Percentiles rank a stretch among this genome's conserved stretches.
phyloP scores from a whole-genome alignment of 2,329 filamentous ascomycete species.

The Cladosporium sphaerospermum region DNA sequence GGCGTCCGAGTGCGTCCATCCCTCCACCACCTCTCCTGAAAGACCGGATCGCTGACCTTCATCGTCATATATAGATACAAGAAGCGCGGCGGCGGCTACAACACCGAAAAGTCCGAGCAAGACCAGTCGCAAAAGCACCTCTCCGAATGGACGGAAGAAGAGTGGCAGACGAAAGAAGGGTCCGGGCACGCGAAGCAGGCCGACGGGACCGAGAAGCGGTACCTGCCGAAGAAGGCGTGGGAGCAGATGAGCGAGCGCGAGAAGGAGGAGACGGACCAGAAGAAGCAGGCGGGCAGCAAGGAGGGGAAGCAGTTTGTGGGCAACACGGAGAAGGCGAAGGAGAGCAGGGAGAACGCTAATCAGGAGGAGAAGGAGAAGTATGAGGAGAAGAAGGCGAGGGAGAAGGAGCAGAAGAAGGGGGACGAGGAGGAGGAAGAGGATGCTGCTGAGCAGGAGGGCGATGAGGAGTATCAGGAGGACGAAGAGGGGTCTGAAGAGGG shows the following conservation, averaged over 20 bases:
- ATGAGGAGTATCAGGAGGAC: conserved; percentile 8
- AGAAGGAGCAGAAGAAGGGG: conserved; percentile 9
- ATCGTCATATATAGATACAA: conserved; percentile 31
- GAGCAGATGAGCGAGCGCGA: conserved; percentile 42
- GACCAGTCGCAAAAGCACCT: conserved; percentile 41
- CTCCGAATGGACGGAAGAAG: conserved; percentile 42
- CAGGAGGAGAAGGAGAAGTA: conserved; percentile 21
- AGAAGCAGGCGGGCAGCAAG: conserved; percentile 33
- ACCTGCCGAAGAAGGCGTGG: conserved; percentile 45
- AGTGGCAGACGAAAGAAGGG: conserved; percentile 47
- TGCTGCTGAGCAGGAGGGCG: conserved; percentile 25
- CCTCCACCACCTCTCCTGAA: conserved; percentile 14
- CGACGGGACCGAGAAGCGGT: conserved; percentile 40
- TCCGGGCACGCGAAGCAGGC: conserved; percentile 38
- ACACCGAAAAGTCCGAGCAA: conserved; percentile 38
- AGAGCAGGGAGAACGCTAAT: conserved; percentile 34
- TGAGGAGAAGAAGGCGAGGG: conserved; percentile 19
- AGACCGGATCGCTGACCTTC: background rate
- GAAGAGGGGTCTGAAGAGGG: conserved; percentile 20
- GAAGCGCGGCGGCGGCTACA: conserved; percentile 42
- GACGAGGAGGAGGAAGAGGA: conserved; percentile 27
- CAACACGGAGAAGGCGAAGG: conserved; percentile 39
- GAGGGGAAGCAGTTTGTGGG: conserved; percentile 40
- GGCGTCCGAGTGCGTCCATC: conserved; percentile 12
- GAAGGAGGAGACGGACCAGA: conserved; percentile 39